phyloP scores from a whole-genome alignment of 1,284 basidiomycete species.

The Xerocomus nothofagi region DNA sequence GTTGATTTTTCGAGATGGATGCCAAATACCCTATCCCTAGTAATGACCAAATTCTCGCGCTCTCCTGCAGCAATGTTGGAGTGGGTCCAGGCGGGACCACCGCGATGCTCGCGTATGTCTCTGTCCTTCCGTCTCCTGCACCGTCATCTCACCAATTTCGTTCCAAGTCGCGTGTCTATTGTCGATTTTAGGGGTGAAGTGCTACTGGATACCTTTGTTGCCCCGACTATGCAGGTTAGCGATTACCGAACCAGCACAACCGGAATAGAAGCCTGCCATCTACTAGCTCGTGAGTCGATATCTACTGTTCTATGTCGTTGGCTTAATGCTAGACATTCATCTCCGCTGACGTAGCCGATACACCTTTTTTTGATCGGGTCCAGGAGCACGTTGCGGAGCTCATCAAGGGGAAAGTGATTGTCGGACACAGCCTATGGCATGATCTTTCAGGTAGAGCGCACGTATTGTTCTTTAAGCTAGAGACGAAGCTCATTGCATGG shows the following conservation, averaged over 20 bases:
- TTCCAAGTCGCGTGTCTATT: conserved; percentile 56
- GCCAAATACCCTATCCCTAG: conserved; percentile 34
- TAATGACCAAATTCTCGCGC: conserved; percentile 49
- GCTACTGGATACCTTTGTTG: conserved; percentile 62
- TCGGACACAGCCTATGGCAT: conserved; percentile 76
- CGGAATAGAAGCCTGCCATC: conserved; percentile 59
- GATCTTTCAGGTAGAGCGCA: conserved; percentile 64
- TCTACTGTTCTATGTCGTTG: conserved; percentile 1
- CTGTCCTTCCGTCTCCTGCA: conserved; percentile 6
- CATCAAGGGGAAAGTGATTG: conserved; percentile 64
- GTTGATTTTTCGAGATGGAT: conserved; percentile 29
- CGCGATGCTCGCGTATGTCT: conserved; percentile 69
- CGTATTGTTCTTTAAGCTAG: conserved; percentile 13
- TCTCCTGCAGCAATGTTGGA: conserved; percentile 67
- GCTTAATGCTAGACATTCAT: background rate
- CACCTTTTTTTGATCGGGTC: conserved; percentile 51
- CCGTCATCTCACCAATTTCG: conserved; percentile 19
- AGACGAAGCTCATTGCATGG: conserved; percentile 14
- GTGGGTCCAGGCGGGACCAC: conserved; percentile 75
- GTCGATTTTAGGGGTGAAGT: conserved; percentile 61
- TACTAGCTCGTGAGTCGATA: conserved; percentile 48
- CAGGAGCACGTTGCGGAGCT: conserved; percentile 63
- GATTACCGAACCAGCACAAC: conserved; percentile 74
- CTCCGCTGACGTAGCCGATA: conserved; percentile 25
- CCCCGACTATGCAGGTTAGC: conserved; percentile 66